These are phyloP conservation scores for Fusarium sp. DNA, from an alignment of 2,329 filamentous ascomycete genomes.

Conservation along the genomic window DNA sequence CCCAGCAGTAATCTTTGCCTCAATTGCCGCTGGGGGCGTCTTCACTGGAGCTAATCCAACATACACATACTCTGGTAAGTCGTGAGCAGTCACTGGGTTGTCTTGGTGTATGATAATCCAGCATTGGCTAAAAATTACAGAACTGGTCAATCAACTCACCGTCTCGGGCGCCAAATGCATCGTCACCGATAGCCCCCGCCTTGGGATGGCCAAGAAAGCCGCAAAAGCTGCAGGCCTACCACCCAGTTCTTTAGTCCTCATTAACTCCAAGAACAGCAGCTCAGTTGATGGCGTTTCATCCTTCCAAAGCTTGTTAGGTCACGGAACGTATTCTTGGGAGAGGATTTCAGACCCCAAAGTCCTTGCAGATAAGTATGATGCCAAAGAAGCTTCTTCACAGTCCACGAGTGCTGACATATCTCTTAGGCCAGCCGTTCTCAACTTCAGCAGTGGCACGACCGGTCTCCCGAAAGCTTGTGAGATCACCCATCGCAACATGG, in stretches of 20 bases:
- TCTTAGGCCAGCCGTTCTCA: neutral
- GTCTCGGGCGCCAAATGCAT: conserved; percentile 2
- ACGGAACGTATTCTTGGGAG: neutral
- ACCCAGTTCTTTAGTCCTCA: neutral
- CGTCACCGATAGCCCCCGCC: neutral
- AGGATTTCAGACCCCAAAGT: neutral
- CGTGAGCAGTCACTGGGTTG: rapidly evolving
- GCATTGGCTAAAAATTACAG: neutral
- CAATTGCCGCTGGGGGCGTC: neutral
- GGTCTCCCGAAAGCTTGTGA: neutral
- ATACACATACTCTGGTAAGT: neutral
- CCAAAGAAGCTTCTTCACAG: rapidly evolving
- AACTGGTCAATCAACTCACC: conserved; percentile 1
- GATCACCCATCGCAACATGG: neutral
- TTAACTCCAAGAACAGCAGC: neutral
- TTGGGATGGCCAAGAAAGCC: neutral
- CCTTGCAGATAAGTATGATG: neutral
- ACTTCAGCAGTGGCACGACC: conserved; percentile 10
- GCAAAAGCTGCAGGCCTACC: neutral
- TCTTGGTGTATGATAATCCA: rapidly evolving
- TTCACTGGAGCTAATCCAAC: conserved; percentile 9
- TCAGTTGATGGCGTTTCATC: neutral
- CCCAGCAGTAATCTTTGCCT: neutral
- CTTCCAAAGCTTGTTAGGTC: neutral
- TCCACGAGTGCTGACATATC: neutral